phyloP scores from a whole-genome alignment of 306 rosid species.

The Cucurbita pepo region DNA sequence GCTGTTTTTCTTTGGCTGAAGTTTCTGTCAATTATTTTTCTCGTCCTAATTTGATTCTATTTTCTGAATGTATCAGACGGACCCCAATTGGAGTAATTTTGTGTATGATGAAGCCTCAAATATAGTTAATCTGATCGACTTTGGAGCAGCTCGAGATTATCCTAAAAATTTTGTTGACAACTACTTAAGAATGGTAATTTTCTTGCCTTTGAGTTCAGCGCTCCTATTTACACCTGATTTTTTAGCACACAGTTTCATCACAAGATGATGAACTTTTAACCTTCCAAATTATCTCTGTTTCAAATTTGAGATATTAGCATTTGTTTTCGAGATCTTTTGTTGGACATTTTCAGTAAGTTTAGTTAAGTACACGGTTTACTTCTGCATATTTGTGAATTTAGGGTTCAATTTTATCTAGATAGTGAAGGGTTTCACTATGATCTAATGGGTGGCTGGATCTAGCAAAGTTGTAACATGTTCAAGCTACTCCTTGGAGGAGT shows the following conservation, averaged over 20 bases:
- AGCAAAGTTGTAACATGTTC: background rate
- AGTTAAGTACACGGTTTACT: background rate
- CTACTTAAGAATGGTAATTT: slow-evolving; percentile 70
- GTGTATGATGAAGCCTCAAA: slow-evolving; percentile 57
- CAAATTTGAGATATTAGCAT: background rate
- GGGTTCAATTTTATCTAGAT: background rate
- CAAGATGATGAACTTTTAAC: background rate
- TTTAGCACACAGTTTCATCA: background rate
- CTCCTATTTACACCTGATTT: background rate
- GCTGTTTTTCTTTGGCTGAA: background rate
- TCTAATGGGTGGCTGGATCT: background rate
- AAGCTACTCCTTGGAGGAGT: background rate
- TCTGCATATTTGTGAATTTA: background rate
- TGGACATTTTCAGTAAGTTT: background rate
- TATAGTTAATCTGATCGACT: slow-evolving; percentile 70
- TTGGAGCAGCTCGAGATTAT: slow-evolving; percentile 86
- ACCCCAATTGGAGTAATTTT: slow-evolving; percentile 98
- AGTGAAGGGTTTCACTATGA: background rate
- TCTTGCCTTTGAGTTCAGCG: background rate
- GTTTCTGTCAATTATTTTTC: slow-evolving; percentile 4
- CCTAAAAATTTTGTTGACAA: slow-evolving; percentile 75
- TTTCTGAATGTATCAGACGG: slow-evolving; percentile 51
- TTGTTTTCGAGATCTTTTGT: background rate
- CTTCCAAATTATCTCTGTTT: slow-evolving; percentile 1
- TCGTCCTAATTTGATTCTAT: slow-evolving; percentile 12